A percentile compares a stretch with the other conserved stretches of the same genome.
These are phyloP conservation scores for Neurospora sp. DNA, from an alignment of 495 filamentous ascomycete genomes.

Conservation along the genomic window DNA sequence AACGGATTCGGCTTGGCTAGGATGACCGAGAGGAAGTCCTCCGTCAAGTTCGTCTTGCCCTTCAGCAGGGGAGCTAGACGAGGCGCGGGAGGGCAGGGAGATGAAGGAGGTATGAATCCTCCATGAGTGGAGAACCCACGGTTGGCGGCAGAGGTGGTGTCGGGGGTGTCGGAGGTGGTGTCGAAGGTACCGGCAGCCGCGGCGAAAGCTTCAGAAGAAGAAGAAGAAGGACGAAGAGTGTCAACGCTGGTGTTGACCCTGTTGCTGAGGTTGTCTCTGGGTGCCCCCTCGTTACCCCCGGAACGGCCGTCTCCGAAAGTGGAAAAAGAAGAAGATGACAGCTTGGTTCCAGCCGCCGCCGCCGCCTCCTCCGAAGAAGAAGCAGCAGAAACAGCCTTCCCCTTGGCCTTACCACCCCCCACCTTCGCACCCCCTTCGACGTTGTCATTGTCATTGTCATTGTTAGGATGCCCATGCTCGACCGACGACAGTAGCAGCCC, in stretches of 20 bases:
- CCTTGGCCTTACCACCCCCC: neutral
- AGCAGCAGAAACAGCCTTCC: neutral
- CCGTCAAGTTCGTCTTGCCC: neutral
- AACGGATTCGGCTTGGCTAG: neutral
- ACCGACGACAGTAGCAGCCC: neutral
- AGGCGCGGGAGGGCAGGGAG: neutral
- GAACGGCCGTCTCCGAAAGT: neutral
- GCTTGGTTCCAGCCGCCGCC: neutral
- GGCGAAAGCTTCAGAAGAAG: neutral
- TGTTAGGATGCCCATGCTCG: neutral
- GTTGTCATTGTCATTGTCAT: neutral
- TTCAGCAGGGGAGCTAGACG: neutral
- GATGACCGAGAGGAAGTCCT: neutral
- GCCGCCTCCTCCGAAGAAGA: neutral
- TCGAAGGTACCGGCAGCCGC: neutral
- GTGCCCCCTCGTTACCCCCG: neutral
- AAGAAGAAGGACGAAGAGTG: neutral
- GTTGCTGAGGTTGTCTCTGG: neutral
- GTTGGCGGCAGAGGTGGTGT: neutral
- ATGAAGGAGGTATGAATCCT: neutral
- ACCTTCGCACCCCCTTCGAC: neutral
- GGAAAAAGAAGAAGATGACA: neutral
- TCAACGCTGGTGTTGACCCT: neutral
- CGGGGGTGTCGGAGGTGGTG: neutral
- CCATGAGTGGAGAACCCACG: neutral